Evolutionary conservation across 139 green algal genomes (phyloP), one percentile per base, ranked within the genome.

Genomic region (Bryopsis sp.): DNA sequence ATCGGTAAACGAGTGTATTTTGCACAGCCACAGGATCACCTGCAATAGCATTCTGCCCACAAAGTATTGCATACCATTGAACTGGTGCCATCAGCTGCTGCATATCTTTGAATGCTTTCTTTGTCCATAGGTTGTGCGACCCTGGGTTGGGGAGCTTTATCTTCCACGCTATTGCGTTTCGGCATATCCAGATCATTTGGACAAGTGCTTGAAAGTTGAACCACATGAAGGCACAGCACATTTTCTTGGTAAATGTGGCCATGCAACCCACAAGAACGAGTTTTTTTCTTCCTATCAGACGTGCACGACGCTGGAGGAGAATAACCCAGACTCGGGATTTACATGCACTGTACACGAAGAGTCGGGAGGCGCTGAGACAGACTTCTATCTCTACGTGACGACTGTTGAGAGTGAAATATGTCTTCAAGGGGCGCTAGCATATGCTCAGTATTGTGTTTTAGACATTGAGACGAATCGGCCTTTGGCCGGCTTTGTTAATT

Each of bases 381-480:
- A 68, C 32, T 68, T 58, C 60, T 6, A 60, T n/a, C 60, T 68
- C 37, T 50, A 58, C 22, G 60, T 68, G 15, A 68, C 60, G 15
- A 26, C 60, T 31, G 8, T 58, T 5, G 37, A 68, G 26, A 31
- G 8, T 28, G 15, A 26, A 7, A 39, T 48, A 19, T 68, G 60
- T 32, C n/a, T n/a, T 24, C 15, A 68, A 31, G 28, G 22, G 6
- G 60, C 60, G 26, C 22, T 29, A 5, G 66, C 66, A 32, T 76
- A 66, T 39, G 71, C 71, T 3, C 36, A 39, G 37, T 59, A 64
- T 58, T 76, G 71, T 39, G 22, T 43, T 33, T 32, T 72, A 59
- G 71, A 76, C 46, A 22, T 39, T 3, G 38, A 47, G 46, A 76
- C 71, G 4, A 59, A 74, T 31, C 43, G 71, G 26, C 71, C 71